These are phyloP conservation scores for Phytophthora fragariaefolia DNA, from an alignment of 352 stramenopile species.

Conservation along the genomic window DNA sequence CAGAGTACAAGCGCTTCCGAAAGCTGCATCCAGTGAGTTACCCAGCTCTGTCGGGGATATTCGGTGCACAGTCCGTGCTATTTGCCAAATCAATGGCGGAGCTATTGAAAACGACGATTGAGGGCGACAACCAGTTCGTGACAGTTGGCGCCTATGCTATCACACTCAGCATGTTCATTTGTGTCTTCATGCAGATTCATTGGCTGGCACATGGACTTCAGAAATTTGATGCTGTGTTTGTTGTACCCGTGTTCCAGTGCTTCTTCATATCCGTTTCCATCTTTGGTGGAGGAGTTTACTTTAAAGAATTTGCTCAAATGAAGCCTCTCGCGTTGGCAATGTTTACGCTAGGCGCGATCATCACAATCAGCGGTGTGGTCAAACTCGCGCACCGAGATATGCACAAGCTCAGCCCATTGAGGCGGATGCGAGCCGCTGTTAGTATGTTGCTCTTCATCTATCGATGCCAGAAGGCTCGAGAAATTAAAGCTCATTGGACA, in stretches of 20 bases:
- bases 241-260: constrained; percentile 88
- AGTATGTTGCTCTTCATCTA: constrained; percentile 78
- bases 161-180: constrained; percentile 76
- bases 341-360: constrained; percentile 74
- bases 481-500: constrained; percentile 58
- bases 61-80: constrained; percentile 81
- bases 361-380: constrained; percentile 77
- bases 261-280: constrained; percentile 94
- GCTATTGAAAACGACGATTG: constrained; percentile 82
- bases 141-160: constrained; percentile 83
- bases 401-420: constrained; percentile 54
- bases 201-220: constrained; percentile 86
- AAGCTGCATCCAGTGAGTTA: constrained; percentile 74
- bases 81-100: constrained; percentile 87
- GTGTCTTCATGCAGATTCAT: constrained; percentile 90
- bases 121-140: constrained; percentile 76
- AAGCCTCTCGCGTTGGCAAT: constrained; percentile 54
- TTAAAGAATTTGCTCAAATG: constrained; percentile 83
- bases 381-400: constrained; percentile 75
- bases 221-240: constrained; percentile 87
- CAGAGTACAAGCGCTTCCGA: constrained; percentile 59
- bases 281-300: constrained; percentile 89
- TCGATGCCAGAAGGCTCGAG: constrained; percentile 57
- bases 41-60: constrained; percentile 74
- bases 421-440: constrained; percentile 54